Evolutionary conservation across 2,329 filamentous ascomycete species (phyloP).

Genomic region (Pseudogymnoascus sp.): DNA sequence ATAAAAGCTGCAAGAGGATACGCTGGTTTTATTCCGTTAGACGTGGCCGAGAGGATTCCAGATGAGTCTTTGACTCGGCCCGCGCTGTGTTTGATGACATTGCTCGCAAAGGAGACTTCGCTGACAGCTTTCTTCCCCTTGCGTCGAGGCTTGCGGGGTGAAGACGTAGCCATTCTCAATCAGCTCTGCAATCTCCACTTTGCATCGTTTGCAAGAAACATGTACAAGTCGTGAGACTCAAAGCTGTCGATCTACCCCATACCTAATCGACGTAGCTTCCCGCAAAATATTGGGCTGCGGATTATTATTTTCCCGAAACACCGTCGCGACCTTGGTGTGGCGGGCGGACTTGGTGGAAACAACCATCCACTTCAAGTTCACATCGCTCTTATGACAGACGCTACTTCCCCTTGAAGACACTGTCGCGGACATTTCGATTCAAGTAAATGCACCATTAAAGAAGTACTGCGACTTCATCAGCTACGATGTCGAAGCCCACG

Average conservation of each 20-base stretch:
- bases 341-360: background rate
- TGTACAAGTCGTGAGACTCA: background rate
- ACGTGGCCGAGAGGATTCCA: background rate
- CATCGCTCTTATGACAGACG: background rate
- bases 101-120: slow-evolving; percentile 26
- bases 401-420: background rate
- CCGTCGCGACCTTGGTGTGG: slow-evolving; percentile 2
- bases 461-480: background rate
- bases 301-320: background rate
- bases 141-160: slow-evolving; percentile 52
- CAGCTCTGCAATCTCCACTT: background rate
- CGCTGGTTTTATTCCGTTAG: slow-evolving; percentile 46
- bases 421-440: background rate
- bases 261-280: background rate
- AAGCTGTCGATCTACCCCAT: background rate
- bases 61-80: slow-evolving; percentile 2
- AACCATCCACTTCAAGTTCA: background rate
- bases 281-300: background rate
- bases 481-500: slow-evolving; percentile 23
- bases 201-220: slow-evolving; percentile 4
- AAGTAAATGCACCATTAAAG: background rate
- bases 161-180: slow-evolving; percentile 31
- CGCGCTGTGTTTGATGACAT: slow-evolving; percentile 20
- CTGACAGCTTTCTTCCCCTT: slow-evolving; percentile 42
- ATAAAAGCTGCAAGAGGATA: slow-evolving; percentile 92